Conservation (phyloP, 1,284 basidiomycete species). For the Cryptococcus deneoformans region DNA sequence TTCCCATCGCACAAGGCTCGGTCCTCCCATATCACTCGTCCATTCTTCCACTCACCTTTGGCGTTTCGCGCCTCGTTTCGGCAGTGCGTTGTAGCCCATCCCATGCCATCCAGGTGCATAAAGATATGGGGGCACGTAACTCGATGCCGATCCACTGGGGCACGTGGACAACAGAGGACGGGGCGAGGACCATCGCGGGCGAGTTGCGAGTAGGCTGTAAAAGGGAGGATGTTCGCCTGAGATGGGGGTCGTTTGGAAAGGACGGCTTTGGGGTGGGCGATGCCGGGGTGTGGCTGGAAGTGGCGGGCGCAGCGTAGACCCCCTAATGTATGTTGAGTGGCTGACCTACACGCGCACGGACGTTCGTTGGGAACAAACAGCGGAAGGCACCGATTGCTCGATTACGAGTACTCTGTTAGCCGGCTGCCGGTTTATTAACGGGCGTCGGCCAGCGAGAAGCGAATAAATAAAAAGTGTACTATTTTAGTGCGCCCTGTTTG, state of each 20-base stretch:
- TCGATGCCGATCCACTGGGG: slow-evolving; percentile 12
- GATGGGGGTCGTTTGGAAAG: not conserved
- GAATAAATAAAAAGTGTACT: no score
- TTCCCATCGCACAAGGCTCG: slow-evolving; percentile 18
- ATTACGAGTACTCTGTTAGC: no score
- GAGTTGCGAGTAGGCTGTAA: slow-evolving; percentile 3
- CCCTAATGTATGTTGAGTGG: no score
- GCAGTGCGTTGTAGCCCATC: slow-evolving; percentile 10
- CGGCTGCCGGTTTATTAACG: no score
- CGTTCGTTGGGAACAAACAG: no score
- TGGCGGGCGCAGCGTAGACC: no score
- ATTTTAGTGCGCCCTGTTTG: no score
- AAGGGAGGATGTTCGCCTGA: not conserved
- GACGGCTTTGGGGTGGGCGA: no score
- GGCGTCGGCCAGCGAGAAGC: no score
- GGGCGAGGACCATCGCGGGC: not conserved
- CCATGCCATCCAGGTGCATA: slow-evolving; percentile 10
- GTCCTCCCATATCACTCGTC: slow-evolving; percentile 11
- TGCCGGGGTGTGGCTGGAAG: no score
- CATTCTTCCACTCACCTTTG: slow-evolving; percentile 1
- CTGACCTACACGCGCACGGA: no score
- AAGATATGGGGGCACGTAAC: not conserved
- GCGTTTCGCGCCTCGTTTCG: slow-evolving; percentile 3
- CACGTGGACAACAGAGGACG: slow-evolving; percentile 7
- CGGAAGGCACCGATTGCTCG: no score